A percentile compares a stretch with the other conserved stretches of the same genome.
Evolutionary conservation across 108 stramenopile genomes (phyloP).

Genomic region (Aurantiochytrium sp.): DNA sequence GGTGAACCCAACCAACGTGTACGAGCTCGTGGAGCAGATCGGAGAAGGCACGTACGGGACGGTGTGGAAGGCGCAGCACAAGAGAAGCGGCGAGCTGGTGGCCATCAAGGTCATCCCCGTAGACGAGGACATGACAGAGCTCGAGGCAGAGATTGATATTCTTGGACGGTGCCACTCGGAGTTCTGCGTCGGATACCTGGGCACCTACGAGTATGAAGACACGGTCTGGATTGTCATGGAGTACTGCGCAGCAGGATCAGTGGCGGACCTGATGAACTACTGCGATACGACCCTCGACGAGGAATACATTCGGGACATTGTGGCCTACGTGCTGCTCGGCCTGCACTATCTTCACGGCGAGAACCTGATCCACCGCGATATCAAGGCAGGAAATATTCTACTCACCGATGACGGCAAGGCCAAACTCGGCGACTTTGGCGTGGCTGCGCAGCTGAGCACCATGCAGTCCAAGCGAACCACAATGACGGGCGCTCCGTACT

Average conservation of each 20-base stretch:
- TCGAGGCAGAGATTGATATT: constrained; percentile 82
- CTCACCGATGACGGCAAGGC: constrained; percentile 74
- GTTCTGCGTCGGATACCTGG: constrained; percentile 77
- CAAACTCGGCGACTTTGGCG: constrained; percentile 86
- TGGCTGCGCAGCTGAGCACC: constrained; percentile 79
- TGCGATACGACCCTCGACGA: constrained; percentile 49
- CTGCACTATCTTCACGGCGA: constrained; percentile 67
- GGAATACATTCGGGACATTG: constrained; percentile 67
- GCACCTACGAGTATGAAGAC: constrained; percentile 50
- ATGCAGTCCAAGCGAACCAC: constrained; percentile 89
- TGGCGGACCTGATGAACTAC: constrained; percentile 71
- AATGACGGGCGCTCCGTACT: constrained; percentile 94
- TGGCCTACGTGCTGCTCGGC: constrained; percentile 12
- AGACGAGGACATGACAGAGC: constrained; percentile 63
- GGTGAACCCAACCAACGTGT: not conserved
- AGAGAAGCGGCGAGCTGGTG: constrained; percentile 63
- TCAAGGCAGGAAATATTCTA: constrained; percentile 87
- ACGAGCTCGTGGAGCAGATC: constrained; percentile 51
- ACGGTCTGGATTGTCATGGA: constrained; percentile 76
- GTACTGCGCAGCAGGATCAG: constrained; percentile 75
- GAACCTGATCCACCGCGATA: constrained; percentile 83
- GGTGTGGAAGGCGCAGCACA: constrained; percentile 73
- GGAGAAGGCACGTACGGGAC: constrained; percentile 86
- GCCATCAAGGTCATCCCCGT: constrained; percentile 78
- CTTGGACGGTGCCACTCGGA: constrained; percentile 69